Base-by-base conservation (phyloP, 495 filamentous ascomycete species). In the Hyaloscypha bicolor region DNA sequence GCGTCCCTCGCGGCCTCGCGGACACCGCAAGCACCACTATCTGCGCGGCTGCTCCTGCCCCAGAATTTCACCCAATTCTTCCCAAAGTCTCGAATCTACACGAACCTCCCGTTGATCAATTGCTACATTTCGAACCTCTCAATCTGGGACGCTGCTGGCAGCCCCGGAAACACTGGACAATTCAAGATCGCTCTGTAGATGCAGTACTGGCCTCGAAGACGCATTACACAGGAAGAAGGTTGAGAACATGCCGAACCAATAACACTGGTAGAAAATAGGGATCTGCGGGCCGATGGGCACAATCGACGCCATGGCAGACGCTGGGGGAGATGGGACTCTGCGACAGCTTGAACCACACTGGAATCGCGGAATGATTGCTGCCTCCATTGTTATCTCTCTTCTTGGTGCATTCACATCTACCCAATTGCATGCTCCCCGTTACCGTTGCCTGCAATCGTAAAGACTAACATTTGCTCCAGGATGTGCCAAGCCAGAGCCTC, bases 371-470 rank as follows among this genome's bases (percentile, higher is more conserved):
- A 66, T 75, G 68, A 71, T 75, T 12, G 66, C 71, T 33, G 73
- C 71, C 9, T 73, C 73, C 55, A 73, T 73, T 48, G 68, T 68
- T 22, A 68, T 75, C n/a, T 73, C 73, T 29, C 64, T 75, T 21
- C 66, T 75, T 6, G 73, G 73, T 4, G 71, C 73, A 53, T 75
- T 75, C 55, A 75, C 73, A 11, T 75, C 73, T 45, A 75, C 73
- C 6, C 73, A 75, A 61, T 66, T 75, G 68, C 68, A 60, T 16
- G 66, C 64, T 16, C 21, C 35, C n/a, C 14, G 6, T 12, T 64
- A 16, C 1, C 30, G 2, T 56, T 22, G n/a, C 1, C 39, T 55
- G 12, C 4, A 12, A 22, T 60, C 3, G 33, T 51, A 21, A 9
- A 3, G 45, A 25, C 55, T 59, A 31, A 56, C 35, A 59, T 2